phyloP scores from a whole-genome alignment of 108 stramenopile species.

The Aureococcus anophagefferens region DNA sequence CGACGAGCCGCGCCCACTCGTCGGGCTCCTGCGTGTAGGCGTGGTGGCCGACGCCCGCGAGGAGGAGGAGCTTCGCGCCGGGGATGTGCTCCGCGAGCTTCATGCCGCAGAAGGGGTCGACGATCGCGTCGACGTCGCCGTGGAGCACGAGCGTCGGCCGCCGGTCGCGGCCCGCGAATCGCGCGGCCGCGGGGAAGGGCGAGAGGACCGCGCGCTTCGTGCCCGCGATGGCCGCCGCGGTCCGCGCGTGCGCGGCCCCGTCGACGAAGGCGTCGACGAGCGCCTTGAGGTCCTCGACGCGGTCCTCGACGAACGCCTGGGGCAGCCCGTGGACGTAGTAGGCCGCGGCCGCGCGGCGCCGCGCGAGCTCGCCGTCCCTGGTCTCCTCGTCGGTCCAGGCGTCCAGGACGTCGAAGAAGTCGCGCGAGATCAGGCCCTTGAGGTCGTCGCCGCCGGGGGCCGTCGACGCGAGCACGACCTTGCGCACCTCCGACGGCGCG shows the following conservation, averaged over 20 bases:
- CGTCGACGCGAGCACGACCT: not conserved
- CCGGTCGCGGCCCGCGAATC: not conserved
- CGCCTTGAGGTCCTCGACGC: not conserved
- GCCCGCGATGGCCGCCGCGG: too few species aligned
- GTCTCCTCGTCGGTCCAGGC: not conserved
- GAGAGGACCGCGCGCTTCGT: too few species aligned
- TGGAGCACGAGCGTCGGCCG: not conserved
- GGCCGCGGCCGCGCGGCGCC: not conserved
- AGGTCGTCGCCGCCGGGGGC: not conserved
- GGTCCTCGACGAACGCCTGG: not conserved
- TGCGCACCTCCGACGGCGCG: not conserved
- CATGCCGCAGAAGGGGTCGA: not conserved
- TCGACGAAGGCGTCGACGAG: not conserved
- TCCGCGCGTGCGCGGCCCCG: too few species aligned
- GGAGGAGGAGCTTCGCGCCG: not conserved
- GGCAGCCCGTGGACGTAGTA: not conserved
- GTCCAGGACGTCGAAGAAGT: not conserved
- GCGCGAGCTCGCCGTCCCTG: not conserved
- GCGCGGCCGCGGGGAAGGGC: not conserved
- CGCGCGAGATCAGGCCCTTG: not conserved
- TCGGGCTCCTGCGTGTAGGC: not conserved
- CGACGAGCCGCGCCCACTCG: not conserved
- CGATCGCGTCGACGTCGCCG: not conserved
- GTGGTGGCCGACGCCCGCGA: not conserved
- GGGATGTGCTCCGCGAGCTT: not conserved